Percentiles rank a stretch among this genome's conserved stretches.
These are phyloP conservation scores for Fusarium caatingaense DNA, from an alignment of 2,329 filamentous ascomycete species.

Conservation along the genomic window DNA sequence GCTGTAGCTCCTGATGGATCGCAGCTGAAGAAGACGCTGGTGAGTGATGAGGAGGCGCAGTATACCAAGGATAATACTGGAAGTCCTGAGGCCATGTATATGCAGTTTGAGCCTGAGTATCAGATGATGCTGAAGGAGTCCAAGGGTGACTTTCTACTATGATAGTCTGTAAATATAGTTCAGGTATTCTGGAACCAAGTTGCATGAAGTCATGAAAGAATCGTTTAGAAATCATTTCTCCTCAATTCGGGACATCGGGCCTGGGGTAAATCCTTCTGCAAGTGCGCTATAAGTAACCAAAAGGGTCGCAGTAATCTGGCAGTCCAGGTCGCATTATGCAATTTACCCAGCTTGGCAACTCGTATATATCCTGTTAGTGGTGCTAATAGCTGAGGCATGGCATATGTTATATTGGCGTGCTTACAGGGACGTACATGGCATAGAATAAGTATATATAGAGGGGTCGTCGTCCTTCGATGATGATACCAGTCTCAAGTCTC, in stretches of 20 bases:
- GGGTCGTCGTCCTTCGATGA: background rate
- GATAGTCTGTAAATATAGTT: background rate
- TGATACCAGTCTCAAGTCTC: background rate
- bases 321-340: background rate
- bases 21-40: constrained; percentile 50
- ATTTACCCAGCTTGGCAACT: background rate
- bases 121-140: constrained; percentile 28
- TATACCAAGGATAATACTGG: constrained; percentile 47
- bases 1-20: constrained; percentile 54
- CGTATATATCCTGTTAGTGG: background rate
- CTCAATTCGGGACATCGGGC: background rate
- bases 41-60: constrained; percentile 56
- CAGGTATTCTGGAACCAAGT: background rate
- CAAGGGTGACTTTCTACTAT: constrained; percentile 36
- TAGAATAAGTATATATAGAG: background rate
- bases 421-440: background rate
- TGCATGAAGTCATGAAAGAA: background rate
- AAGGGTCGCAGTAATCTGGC: background rate
- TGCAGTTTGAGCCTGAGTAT: constrained; percentile 45
- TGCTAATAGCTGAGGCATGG: background rate
- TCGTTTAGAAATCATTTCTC: background rate
- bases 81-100: constrained; percentile 42
- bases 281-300: background rate
- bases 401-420: background rate
- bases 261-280: constrained; percentile 6